phyloP scores from a whole-genome alignment of 805 yeast species.

The Wickerhamiella allomyrinae region DNA sequence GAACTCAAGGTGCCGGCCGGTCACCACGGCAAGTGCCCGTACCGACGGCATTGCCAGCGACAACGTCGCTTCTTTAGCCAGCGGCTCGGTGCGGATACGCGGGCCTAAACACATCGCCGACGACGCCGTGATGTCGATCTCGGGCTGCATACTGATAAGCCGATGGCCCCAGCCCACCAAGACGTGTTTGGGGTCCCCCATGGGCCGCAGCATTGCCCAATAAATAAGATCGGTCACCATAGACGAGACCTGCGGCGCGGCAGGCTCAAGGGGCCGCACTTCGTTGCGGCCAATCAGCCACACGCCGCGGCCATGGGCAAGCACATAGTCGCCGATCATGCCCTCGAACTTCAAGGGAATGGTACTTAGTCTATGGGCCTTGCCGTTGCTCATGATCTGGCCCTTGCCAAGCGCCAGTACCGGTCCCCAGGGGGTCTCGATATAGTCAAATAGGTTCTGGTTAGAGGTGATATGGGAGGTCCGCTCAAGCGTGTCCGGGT shows the following conservation, averaged over 20 bases:
- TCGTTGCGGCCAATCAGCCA: neutral
- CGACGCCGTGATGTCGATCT: neutral
- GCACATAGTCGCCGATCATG: neutral
- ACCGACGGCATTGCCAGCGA: neutral
- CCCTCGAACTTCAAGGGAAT: neutral
- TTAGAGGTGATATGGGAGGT: neutral
- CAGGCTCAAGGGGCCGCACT: neutral
- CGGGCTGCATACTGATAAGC: neutral
- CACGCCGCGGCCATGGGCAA: neutral
- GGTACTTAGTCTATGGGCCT: neutral
- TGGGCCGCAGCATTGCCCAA: neutral
- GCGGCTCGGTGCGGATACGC: neutral
- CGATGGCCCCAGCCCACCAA: neutral
- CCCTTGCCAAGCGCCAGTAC: neutral
- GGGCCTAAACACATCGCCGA: neutral
- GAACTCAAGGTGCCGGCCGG: neutral
- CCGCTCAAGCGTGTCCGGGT: neutral
- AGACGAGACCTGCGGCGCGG: neutral
- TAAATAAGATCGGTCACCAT: neutral
- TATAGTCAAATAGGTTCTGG: too few relatives aligned
- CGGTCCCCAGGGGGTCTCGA: neutral
- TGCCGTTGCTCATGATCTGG: neutral
- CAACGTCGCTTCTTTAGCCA: neutral
- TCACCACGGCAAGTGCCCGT: neutral
- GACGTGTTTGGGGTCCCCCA: neutral